Evolutionary conservation across 2,329 filamentous ascomycete species (phyloP), one percentile per base, ranked within the genome.

Genomic region (Microcyclosporella mali): DNA sequence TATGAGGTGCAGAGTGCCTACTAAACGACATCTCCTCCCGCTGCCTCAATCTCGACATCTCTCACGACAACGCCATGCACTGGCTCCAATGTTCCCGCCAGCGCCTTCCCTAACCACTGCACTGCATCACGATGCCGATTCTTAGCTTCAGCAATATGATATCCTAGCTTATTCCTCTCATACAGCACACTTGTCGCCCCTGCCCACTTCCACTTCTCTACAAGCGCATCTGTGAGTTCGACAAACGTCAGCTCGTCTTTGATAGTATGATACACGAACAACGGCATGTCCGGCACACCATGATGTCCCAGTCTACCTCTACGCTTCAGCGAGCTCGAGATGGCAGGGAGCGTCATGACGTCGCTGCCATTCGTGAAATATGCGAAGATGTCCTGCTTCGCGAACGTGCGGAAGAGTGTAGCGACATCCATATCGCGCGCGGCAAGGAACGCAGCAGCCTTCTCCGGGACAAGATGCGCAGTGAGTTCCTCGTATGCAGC

Each of bases 181-280:
- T 69, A 73, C 2, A 62, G 55, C 2, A 62, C 56, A 3, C 74
- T 63, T 6, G 60, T 61, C 0, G 60, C 66, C 2, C 65, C 66
- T 3, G 10, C 44, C 37, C 70, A 74, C 36, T 68, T 71, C n/a
- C 55, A 25, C 10, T 55, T 47, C 0, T 58, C 40, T 1, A 72
- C 62, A 12, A 73, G 50, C 0, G 47, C 57, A 36, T 74, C 70
- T 3, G 67, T 72, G 19, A 69, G 64, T 3, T 47, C 53, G 1
- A 70, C 57, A 2, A 61, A 57, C 8, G 63, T 68, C 33, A 70
- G 55, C 39, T 73, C 64, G 19, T 76, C 72, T 2, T 51, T 45
- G 11, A 68, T 61, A 0, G 70, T 66, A 42, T 75, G 73, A 52
- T 74, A 74, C 2, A 72, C 50, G 45, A 71, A 70, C 11, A 74